These are phyloP conservation scores for Kluyveromyces siamensis DNA, from an alignment of 805 yeast species.

Conservation along the genomic window DNA sequence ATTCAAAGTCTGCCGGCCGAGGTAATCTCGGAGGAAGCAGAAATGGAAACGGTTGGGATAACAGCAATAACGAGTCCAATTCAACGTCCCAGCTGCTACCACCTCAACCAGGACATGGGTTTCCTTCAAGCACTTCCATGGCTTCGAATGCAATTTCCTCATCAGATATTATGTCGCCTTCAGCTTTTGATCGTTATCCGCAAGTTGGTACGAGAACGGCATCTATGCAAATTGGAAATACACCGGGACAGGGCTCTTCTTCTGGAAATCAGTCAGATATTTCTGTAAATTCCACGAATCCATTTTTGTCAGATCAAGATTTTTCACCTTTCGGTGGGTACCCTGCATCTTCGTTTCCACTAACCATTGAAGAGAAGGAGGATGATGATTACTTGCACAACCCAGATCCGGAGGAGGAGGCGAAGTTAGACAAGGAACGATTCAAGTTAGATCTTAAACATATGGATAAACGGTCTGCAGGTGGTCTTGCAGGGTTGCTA, in stretches of 20 bases:
- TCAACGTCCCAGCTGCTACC: neutral
- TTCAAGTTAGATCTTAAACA: constrained; percentile 54
- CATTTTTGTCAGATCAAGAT: constrained; percentile 48
- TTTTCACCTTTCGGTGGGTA: constrained; percentile 94
- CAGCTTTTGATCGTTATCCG: constrained; percentile 64
- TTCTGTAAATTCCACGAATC: constrained; percentile 27
- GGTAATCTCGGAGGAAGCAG: neutral
- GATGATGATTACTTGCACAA: constrained; percentile 92
- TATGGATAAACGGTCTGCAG: constrained; percentile 53
- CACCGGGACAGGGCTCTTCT: constrained; percentile 7
- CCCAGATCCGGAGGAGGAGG: constrained; percentile 93
- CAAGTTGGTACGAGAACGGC: constrained; percentile 42
- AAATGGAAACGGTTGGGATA: constrained; percentile 1
- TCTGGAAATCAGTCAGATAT: constrained; percentile 19
- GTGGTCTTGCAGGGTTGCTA: constrained; percentile 55
- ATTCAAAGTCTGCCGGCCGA: constrained; percentile 14
- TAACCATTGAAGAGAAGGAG: constrained; percentile 86
- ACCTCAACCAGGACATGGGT: constrained; percentile 3
- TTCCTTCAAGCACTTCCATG: constrained; percentile 8
- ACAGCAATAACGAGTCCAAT: neutral
- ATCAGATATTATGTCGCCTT: constrained; percentile 33
- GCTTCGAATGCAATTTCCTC: constrained; percentile 6
- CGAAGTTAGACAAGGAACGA: constrained; percentile 66
- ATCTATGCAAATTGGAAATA: constrained; percentile 30
- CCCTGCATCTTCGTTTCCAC: constrained; percentile 87